Conservation (phyloP, 129 eudicot species). For the Ambrosia artemisiifolia region DNA sequence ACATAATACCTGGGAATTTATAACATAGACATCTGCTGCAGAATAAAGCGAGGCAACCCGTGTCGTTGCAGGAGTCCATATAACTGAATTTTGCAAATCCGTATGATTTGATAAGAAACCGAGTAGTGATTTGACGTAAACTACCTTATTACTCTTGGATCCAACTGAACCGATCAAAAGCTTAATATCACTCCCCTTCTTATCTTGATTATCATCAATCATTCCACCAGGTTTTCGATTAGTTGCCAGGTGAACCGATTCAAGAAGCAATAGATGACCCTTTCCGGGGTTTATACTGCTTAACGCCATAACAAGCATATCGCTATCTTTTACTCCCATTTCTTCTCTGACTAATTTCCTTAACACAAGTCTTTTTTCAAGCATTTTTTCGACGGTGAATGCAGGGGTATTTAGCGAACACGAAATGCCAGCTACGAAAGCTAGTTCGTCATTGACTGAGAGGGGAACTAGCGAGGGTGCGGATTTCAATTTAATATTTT, state of each 20-base stretch:
- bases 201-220: constrained; percentile 40
- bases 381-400: constrained; percentile 68
- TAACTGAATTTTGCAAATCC: constrained; percentile 59
- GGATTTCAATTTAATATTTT: constrained; percentile 60
- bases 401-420: constrained; percentile 88
- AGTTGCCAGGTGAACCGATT: constrained; percentile 48
- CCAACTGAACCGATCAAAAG: constrained; percentile 93
- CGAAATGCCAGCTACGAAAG: constrained; percentile 83
- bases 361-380: constrained; percentile 53
- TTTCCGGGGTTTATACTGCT: constrained; percentile 96
- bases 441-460: constrained; percentile 88
- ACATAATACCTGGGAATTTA: constrained; percentile 76
- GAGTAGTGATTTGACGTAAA: constrained; percentile 70
- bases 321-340: constrained; percentile 82
- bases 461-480: constrained; percentile 67
- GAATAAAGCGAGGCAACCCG: constrained; percentile 95
- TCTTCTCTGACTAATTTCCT: constrained; percentile 67
- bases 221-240: constrained; percentile 29
- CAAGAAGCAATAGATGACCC: constrained; percentile 84
- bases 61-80: constrained; percentile 94
- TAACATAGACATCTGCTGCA: constrained; percentile 93
- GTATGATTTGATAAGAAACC: constrained; percentile 52
- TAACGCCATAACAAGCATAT: constrained; percentile 82
- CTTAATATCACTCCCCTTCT: constrained; percentile 44
- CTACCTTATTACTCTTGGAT: constrained; percentile 86